A percentile compares a stretch with the other conserved stretches of the same genome.
Conservation (phyloP, 352 stramenopile genomes). For the Phytophthora chlamydospora region DNA sequence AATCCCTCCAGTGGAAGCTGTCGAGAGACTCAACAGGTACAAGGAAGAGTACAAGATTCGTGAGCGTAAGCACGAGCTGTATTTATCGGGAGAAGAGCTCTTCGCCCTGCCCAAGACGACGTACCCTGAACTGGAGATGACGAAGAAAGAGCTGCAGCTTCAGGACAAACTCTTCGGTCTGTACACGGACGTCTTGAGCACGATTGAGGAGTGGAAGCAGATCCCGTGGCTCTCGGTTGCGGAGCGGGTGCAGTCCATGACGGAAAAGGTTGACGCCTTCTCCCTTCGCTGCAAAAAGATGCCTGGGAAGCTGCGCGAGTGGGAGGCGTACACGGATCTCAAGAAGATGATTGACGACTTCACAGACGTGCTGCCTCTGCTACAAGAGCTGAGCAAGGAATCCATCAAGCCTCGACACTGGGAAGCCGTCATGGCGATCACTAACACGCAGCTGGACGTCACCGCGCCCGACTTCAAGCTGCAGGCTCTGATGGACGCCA, state of each 20-base stretch:
- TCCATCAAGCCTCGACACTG: slow-evolving; percentile 97
- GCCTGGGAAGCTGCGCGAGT: slow-evolving; percentile 95
- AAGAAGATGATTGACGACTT: slow-evolving; percentile 99
- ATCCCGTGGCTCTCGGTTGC: slow-evolving; percentile 95
- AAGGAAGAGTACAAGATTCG: slow-evolving; percentile 98
- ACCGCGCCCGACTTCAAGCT: slow-evolving; percentile 96
- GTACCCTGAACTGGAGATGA: slow-evolving; percentile 97
- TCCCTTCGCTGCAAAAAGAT: slow-evolving; percentile 97
- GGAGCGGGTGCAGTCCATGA: slow-evolving; percentile 96
- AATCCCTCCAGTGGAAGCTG: slow-evolving; percentile 95
- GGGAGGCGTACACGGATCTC: slow-evolving; percentile 96
- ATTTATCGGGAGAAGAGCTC: slow-evolving; percentile 95
- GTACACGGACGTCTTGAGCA: slow-evolving; percentile 97
- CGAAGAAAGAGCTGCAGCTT: slow-evolving; percentile 97
- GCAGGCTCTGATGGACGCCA: slow-evolving; percentile 93
- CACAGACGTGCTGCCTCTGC: slow-evolving; percentile 94
- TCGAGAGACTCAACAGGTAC: slow-evolving; percentile 97
- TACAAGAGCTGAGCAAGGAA: slow-evolving; percentile 97
- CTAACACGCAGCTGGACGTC: slow-evolving; percentile 93
- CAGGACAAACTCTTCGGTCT: slow-evolving; percentile 95
- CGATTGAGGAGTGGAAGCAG: slow-evolving; percentile 97
- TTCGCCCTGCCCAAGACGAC: slow-evolving; percentile 96
- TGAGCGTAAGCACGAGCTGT: slow-evolving; percentile 97
- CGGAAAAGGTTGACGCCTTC: slow-evolving; percentile 97
- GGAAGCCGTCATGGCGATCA: slow-evolving; percentile 97